Conservation (phyloP, 2,329 filamentous ascomycete genomes). For the Penicillium sp. region DNA sequence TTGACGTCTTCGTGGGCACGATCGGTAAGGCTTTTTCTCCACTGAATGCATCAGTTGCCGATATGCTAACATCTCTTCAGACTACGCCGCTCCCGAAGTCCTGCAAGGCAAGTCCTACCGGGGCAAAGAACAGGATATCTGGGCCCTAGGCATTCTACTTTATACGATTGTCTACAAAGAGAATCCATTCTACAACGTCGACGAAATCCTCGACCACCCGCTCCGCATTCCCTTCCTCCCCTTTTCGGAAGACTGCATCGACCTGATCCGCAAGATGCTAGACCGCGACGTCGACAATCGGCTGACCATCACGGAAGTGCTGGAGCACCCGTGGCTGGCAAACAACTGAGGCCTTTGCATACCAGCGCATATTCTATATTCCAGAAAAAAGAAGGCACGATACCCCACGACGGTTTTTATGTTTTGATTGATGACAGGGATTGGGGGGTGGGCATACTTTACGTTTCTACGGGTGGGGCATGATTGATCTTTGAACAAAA, state of each 20-base stretch:
- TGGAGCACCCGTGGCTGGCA: slow-evolving; percentile 76
- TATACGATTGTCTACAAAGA: slow-evolving; percentile 99
- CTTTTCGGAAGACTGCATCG: slow-evolving; percentile 77
- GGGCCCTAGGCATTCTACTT: slow-evolving; percentile 91
- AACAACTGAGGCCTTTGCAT: slow-evolving; percentile 18
- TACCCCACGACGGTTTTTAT: slow-evolving; percentile 26
- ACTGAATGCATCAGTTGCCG: not conserved
- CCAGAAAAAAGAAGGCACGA: slow-evolving; percentile 20
- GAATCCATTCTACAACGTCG: slow-evolving; percentile 97
- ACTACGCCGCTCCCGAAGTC: slow-evolving; percentile 98
- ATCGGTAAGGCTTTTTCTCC: slow-evolving; percentile 65
- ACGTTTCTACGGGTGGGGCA: not conserved
- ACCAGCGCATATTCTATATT: slow-evolving; percentile 6
- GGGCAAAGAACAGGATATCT: slow-evolving; percentile 96
- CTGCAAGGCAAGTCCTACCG: slow-evolving; percentile 86
- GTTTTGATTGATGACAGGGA: slow-evolving; percentile 16
- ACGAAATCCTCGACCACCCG: slow-evolving; percentile 98
- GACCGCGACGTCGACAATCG: slow-evolving; percentile 79
- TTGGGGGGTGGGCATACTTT: not conserved
- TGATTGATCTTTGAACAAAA: not conserved
- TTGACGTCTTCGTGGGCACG: slow-evolving; percentile 97
- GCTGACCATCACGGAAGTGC: slow-evolving; percentile 79
- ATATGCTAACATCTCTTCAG: slow-evolving; percentile 45
- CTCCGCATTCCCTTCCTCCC: slow-evolving; percentile 71
- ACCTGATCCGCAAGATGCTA: slow-evolving; percentile 86